Evolutionary conservation across 805 yeast genomes (phyloP), one percentile per base, ranked within the genome.

Genomic region (Metschnikowia sp.): DNA sequence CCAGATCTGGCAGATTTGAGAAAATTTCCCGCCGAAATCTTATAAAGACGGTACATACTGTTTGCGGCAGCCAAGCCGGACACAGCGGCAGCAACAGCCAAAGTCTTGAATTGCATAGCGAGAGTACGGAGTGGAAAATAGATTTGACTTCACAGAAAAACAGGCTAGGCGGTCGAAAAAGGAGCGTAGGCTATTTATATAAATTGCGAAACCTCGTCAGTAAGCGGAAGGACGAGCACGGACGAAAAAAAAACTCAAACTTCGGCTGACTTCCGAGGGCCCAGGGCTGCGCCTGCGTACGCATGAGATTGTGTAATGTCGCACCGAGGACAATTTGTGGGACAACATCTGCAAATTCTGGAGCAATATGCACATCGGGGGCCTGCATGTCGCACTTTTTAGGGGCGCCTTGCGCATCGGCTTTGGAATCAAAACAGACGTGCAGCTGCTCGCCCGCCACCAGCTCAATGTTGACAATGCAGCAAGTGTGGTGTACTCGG

Each of bases 91-190:
- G 74, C 61, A 52, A 75, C 69, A 55, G 78, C 60, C 61, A 77
- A 59, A 52, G 78, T 68, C 69, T 75, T 80, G 70, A 79, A 69
- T 73, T 79, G 84, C 86, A 82, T 81, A 51, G 53, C 53, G 54
- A 54, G 48, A 38, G 58, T 50, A 40, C 35, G 45, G 32, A 28
- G 34, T 41, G 39, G 40, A 48, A 48, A 44, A 36, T 37, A 44
- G 45, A 40, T 29, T 32, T 8, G 18, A 35, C 34, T 37, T 35
- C 37, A 36, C 42, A 36, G 44, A 26, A 29, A 40, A 40, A 39
- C 42, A 42, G 22, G 30, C 48, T 34, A 32, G n/a, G 30, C 31
- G 30, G 45, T 13, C 18, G 54, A 49, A 29, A 19, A 11, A n/a
- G 43, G 36, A 30, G 36, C 12, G 28, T n/a, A 18, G 26, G 32